Base-by-base conservation (phyloP, 2,329 filamentous ascomycete genomes). In the Penicillium frequentans region DNA sequence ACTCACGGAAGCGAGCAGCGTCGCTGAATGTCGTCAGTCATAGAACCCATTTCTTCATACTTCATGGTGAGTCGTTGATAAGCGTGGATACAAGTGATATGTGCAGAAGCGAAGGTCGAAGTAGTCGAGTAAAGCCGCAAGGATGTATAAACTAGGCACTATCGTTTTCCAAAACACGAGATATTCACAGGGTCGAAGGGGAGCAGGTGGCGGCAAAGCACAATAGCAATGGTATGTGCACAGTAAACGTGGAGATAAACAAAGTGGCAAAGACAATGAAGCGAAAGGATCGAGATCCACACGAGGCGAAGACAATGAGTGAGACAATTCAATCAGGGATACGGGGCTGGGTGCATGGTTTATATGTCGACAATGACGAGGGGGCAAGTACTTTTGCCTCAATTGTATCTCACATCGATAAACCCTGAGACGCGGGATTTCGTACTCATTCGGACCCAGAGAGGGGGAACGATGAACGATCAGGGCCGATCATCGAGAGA, bases 1-100 rank as follows among this genome's bases (percentile, higher is more conserved):
- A 66, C 73, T 72, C 61, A 75, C 73, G 73, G 73, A 39, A 75
- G 63, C 59, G 71, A 70, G 64, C 69, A 72, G 57, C 68, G 72
- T 48, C 69, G 70, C 29, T 61, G 62, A 35, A 63, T 55, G 19
- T 71, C 67, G 31, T 68, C 70, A 58, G 68, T 62, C 55, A 68
- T 67, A 44, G 62, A 58, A 54, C 55, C 60, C 58, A 72, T 69
- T 55, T 73, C 67, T 56, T 73, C 70, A 58, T 68, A 68, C 67
- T 72, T 70, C 56, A 53, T 67, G 24, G 52, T 52, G 37, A 11
- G 31, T 61, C 48, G 60, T 66, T 23, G 59, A 37, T 23, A 49
- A 45, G 48, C 31, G 49, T 44, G 56, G 45, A 52, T 46, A 52
- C 6, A 53, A 37, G 21, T 56, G 56, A 53, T 55, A 60, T 62